Conservation (phyloP, 805 yeast species). For the Yarrowia sp. region DNA sequence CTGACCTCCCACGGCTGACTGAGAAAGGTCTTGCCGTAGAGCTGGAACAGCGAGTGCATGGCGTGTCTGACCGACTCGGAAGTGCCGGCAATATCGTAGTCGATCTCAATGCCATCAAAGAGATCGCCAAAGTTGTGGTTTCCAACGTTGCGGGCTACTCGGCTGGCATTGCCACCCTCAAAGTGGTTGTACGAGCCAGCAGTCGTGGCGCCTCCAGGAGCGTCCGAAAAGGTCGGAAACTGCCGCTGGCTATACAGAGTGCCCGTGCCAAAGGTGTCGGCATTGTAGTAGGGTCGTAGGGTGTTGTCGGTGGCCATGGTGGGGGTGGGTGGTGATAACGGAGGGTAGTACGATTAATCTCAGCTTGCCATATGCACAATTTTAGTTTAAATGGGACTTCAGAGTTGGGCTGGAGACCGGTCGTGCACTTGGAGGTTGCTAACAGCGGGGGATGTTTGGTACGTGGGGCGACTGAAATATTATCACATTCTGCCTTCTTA, state of each 20-base stretch:
- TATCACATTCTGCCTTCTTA: no score
- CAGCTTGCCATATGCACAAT: constrained; percentile 32
- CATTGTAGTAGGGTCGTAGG: constrained; percentile 73
- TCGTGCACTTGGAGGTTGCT: background rate
- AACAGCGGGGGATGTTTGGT: no score
- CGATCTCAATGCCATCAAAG: constrained; percentile 45
- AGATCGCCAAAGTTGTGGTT: constrained; percentile 41
- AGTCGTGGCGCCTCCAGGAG: constrained; percentile 17
- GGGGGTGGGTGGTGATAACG: constrained; percentile 19
- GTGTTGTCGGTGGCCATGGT: constrained; percentile 26
- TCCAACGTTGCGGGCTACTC: constrained; percentile 29
- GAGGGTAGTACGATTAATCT: constrained; percentile 11
- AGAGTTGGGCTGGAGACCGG: constrained; percentile 9
- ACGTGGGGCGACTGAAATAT: no score
- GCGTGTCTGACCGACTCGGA: constrained; percentile 39
- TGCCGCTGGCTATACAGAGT: constrained; percentile 44
- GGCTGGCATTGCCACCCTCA: constrained; percentile 40
- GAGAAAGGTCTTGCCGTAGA: constrained; percentile 70
- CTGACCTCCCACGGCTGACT: constrained; percentile 91
- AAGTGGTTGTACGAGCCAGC: constrained; percentile 42
- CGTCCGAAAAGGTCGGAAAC: constrained; percentile 41
- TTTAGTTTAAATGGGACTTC: constrained; percentile 17
- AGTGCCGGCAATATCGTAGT: constrained; percentile 40
- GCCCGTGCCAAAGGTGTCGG: constrained; percentile 64
- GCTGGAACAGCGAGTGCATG: constrained; percentile 65